Conservation (phyloP, 140 eudicot genomes). For the Erigeron philadelphicus region DNA sequence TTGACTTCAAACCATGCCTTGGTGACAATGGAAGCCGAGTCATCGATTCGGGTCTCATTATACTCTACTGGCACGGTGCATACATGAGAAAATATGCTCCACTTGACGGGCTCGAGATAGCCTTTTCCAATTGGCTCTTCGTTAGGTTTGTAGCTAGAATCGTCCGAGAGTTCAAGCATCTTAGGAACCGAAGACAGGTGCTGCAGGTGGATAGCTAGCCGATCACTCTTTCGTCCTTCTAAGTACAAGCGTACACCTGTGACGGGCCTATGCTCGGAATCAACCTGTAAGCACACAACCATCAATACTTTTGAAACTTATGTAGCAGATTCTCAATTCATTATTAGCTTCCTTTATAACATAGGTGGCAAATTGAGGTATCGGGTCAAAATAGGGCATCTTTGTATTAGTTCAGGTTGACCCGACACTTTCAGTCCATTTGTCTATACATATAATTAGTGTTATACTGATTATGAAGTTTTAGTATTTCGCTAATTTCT, state of each 20-base stretch:
- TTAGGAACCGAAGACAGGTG: constrained; percentile 78
- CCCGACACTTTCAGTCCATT: too few species aligned
- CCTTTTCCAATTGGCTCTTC: constrained; percentile 59
- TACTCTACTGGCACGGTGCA: constrained; percentile 86
- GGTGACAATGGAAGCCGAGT: constrained; percentile 81
- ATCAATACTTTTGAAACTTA: not conserved
- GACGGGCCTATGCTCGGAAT: constrained; percentile 77
- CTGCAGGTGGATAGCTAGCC: constrained; percentile 86
- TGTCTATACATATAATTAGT: too few species aligned
- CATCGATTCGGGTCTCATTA: constrained; percentile 57
- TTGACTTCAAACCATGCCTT: constrained; percentile 96
- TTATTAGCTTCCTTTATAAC: not conserved
- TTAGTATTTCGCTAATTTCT: too few species aligned
- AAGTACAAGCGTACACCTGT: constrained; percentile 86
- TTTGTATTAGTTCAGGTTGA: too few species aligned
- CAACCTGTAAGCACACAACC: constrained; percentile 49
- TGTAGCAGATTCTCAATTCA: not conserved
- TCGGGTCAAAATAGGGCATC: too few species aligned
- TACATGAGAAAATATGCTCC: constrained; percentile 93
- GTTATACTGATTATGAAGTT: too few species aligned
- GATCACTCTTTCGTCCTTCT: constrained; percentile 88
- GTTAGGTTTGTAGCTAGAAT: constrained; percentile 46
- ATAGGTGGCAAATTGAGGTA: not conserved
- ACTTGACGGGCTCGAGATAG: constrained; percentile 75
- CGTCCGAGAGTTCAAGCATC: constrained; percentile 56